phyloP scores from a whole-genome alignment of 805 yeast species.

The Candida arabinofermentans region DNA sequence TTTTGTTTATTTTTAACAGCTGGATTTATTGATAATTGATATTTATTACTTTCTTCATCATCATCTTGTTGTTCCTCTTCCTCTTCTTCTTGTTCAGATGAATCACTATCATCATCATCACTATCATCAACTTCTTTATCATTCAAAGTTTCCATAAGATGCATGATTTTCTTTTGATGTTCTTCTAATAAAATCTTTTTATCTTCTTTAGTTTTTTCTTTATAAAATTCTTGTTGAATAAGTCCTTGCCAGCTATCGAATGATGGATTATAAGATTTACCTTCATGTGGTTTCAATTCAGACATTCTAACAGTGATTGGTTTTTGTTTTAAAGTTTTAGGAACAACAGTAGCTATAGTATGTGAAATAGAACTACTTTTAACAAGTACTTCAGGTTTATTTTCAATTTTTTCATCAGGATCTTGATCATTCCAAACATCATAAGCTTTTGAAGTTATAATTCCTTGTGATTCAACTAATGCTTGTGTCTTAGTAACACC shows the following conservation, averaged over 20 bases:
- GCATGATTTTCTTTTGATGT: conserved; percentile 59
- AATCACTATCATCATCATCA: conserved; percentile 37
- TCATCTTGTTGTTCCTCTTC: conserved; percentile 34
- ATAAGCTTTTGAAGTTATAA: conserved; percentile 42
- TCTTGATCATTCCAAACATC: conserved; percentile 69
- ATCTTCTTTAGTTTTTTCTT: conserved; percentile 65
- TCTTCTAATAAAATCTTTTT: conserved; percentile 58
- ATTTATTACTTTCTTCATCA: conserved; percentile 29
- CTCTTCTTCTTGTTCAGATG: conserved; percentile 32
- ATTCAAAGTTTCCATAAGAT: conserved; percentile 58
- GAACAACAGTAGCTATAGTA: conserved; percentile 49
- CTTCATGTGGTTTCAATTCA: conserved; percentile 65
- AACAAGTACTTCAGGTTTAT: conserved; percentile 37
- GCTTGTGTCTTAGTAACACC: conserved; percentile 51
- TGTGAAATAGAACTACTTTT: conserved; percentile 34
- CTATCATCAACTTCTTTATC: conserved; percentile 50
- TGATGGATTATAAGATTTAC: conserved; percentile 91
- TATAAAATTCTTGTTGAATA: conserved; percentile 59
- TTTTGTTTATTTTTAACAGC: conserved; percentile 68
- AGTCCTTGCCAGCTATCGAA: conserved; percentile 76
- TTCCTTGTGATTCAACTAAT: conserved; percentile 61
- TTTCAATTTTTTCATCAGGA: conserved; percentile 14
- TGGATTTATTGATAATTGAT: conserved; percentile 63
- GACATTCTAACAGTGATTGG: conserved; percentile 53
- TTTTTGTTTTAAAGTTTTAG: conserved; percentile 47